A percentile compares a stretch with the other conserved stretches of the same genome.
phyloP scores from a whole-genome alignment of 345 rosid genomes.

The Anacardium occidentale region DNA sequence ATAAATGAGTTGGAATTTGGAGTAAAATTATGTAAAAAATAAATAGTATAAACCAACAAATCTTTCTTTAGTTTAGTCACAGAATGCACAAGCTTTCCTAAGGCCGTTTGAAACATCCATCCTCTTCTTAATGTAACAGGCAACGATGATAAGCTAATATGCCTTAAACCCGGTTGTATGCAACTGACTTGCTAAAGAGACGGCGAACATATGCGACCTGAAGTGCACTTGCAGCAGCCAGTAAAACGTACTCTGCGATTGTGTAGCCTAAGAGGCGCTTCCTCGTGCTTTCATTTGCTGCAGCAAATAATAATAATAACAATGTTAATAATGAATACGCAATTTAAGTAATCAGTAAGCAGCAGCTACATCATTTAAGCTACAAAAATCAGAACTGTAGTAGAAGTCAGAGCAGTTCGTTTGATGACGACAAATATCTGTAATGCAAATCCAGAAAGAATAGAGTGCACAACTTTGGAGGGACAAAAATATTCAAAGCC shows the following conservation, averaged over 20 bases:
- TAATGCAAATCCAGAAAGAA: neutral
- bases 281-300: slow-evolving; percentile 96
- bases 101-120: slow-evolving; percentile 9
- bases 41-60: slow-evolving; percentile 11
- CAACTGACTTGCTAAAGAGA: slow-evolving; percentile 94
- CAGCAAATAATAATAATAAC: slow-evolving; percentile 15
- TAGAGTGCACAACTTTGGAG: neutral
- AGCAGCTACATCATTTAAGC: neutral
- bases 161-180: slow-evolving; percentile 78
- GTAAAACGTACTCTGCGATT: slow-evolving; percentile 66
- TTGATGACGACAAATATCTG: neutral
- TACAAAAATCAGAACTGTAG: neutral
- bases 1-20: too few species aligned
- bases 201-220: slow-evolving; percentile 81
- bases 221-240: slow-evolving; percentile 67
- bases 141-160: slow-evolving; percentile 3
- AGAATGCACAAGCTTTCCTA: slow-evolving; percentile 1
- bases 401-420: neutral
- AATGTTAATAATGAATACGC: neutral
- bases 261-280: slow-evolving; percentile 85
- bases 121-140: slow-evolving; percentile 10
- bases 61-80: neutral
- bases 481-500: neutral
- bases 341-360: neutral
- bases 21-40: too few species aligned